A percentile compares a stretch with the other conserved stretches of the same genome.
These are phyloP conservation scores for Metschnikowia reukaufii DNA, from an alignment of 805 yeast species.

Conservation along the genomic window DNA sequence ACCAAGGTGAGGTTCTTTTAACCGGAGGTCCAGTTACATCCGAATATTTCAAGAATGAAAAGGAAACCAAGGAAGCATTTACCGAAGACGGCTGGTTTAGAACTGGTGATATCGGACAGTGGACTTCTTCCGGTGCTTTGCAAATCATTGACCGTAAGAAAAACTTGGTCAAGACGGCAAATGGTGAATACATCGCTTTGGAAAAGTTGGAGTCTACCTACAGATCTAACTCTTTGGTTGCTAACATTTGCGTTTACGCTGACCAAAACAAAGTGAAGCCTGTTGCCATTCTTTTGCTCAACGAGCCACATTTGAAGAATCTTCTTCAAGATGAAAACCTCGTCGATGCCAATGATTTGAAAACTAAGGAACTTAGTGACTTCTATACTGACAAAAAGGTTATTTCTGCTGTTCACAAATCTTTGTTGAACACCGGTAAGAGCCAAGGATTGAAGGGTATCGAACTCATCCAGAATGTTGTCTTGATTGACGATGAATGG, in stretches of 20 bases:
- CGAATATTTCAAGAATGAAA: conserved; percentile 79
- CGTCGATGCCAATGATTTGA: conserved; percentile 48
- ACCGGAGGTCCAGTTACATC: conserved; percentile 69
- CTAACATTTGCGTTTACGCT: conserved; percentile 90
- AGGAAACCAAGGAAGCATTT: conserved; percentile 76
- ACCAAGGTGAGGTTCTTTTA: conserved; percentile 90
- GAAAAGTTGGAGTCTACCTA: conserved; percentile 92
- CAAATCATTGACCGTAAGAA: conserved; percentile 90
- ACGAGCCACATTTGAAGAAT: conserved; percentile 60
- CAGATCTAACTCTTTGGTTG: conserved; percentile 75
- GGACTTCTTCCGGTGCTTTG: conserved; percentile 79
- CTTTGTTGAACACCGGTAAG: conserved; percentile 73
- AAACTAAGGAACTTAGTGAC: conserved; percentile 46
- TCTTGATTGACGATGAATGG: conserved; percentile 89
- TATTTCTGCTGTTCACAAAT: conserved; percentile 50
- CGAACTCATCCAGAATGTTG: conserved; percentile 78
- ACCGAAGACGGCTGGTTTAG: conserved; percentile 91
- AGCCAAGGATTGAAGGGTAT: conserved; percentile 80
- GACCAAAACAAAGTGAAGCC: conserved; percentile 88
- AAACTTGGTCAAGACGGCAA: conserved; percentile 91
- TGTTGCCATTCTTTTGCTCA: conserved; percentile 84
- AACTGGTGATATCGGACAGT: conserved; percentile 96
- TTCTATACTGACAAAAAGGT: conserved; percentile 60
- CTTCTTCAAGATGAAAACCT: conserved; percentile 51
- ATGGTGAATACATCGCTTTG: conserved; percentile 97